phyloP scores from a whole-genome alignment of 768 basidiomycete species.

The Lactarius akahatsu region DNA sequence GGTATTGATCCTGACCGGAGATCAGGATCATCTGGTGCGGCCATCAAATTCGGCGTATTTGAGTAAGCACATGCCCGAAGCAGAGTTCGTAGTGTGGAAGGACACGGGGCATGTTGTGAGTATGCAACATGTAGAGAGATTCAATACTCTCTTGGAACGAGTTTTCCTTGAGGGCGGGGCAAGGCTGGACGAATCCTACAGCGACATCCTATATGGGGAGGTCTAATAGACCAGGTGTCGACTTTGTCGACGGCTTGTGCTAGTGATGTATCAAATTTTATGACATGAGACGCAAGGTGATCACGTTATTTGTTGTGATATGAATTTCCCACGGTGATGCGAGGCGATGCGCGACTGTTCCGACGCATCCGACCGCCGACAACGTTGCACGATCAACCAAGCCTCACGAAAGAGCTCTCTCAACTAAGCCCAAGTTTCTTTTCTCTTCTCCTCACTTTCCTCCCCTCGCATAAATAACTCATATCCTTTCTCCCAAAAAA shows the following conservation, averaged over 20 bases:
- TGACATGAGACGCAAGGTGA: background rate
- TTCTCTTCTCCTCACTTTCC: slow-evolving; percentile 2
- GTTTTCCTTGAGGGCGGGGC: slow-evolving; percentile 42
- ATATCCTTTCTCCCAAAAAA: slow-evolving; percentile 2
- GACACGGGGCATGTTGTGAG: slow-evolving; percentile 64
- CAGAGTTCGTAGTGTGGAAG: slow-evolving; percentile 55
- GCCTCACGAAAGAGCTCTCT: background rate
- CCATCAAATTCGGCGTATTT: slow-evolving; percentile 52
- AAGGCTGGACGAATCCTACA: slow-evolving; percentile 3
- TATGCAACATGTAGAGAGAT: slow-evolving; percentile 47
- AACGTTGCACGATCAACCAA: slow-evolving; percentile 23
- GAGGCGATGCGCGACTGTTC: slow-evolving; percentile 11
- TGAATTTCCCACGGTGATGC: slow-evolving; percentile 26
- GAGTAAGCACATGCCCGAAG: slow-evolving; percentile 55
- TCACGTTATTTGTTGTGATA: slow-evolving; percentile 4
- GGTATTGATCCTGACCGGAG: slow-evolving; percentile 65
- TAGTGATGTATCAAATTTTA: too few relatives aligned
- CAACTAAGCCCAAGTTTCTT: slow-evolving; percentile 1
- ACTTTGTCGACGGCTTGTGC: too few relatives aligned
- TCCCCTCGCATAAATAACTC: background rate
- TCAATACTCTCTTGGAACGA: slow-evolving; percentile 57
- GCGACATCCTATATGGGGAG: too few relatives aligned
- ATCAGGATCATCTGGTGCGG: slow-evolving; percentile 59
- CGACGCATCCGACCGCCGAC: slow-evolving; percentile 20
- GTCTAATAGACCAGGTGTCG: too few relatives aligned